Evolutionary conservation across 192 early-diverging fungal genomes (phyloP).

Genomic region (Umbelopsis vinacea): DNA sequence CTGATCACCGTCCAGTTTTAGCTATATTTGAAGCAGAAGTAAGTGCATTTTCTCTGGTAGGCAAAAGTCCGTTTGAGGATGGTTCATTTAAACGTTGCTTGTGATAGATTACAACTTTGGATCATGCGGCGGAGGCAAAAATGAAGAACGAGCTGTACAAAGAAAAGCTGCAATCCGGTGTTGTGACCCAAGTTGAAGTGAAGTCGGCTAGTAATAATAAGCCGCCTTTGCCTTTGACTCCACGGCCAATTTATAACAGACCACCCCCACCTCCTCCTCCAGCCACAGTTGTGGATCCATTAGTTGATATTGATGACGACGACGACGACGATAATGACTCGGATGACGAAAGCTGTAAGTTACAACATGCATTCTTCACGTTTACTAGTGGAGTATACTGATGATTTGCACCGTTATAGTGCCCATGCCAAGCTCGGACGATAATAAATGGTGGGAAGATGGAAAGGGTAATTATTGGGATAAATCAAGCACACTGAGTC

Average conservation of each 20-base stretch:
- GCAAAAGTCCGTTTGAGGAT: no score
- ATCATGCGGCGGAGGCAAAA: conserved; percentile 47
- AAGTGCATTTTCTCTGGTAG: not conserved
- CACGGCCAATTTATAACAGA: conserved; percentile 11
- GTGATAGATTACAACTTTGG: conserved; percentile 46
- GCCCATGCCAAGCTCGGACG: conserved; percentile 57
- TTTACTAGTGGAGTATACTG: not conserved
- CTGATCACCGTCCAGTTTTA: conserved; percentile 76
- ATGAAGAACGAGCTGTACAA: conserved; percentile 57
- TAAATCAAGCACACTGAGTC: not conserved
- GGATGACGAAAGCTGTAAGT: conserved; percentile 20
- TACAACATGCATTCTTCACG: not conserved
- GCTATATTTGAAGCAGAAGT: conserved; percentile 44
- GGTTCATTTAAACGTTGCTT: not conserved
- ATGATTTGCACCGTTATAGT: conserved; percentile 29
- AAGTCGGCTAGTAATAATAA: not conserved
- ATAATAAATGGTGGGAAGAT: conserved; percentile 60
- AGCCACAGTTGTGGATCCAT: conserved; percentile 25
- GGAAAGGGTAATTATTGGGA: conserved; percentile 23
- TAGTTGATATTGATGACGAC: conserved; percentile 27
- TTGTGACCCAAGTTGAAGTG: conserved; percentile 5
- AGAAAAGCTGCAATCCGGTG: conserved; percentile 34
- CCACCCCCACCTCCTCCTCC: conserved; percentile 3
- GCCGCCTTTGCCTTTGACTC: conserved; percentile 15
- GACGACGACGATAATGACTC: conserved; percentile 21